A percentile compares a stretch with the other conserved stretches of the same genome.
These are phyloP conservation scores for Chernovozyma aurita DNA, from an alignment of 1,139 yeast genomes.

Conservation along the genomic window DNA sequence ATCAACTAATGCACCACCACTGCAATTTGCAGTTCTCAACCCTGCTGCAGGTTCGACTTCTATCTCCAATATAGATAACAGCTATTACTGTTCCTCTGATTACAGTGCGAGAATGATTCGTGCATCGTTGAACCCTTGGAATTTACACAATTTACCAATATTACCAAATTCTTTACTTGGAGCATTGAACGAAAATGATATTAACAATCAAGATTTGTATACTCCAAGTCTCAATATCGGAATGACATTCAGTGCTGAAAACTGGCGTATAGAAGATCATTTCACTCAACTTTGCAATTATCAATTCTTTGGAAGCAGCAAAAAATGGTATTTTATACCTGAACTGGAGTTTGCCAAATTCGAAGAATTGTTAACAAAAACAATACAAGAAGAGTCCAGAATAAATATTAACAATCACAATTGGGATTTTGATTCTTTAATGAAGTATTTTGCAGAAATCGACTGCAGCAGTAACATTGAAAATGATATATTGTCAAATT, in stretches of 20 bases:
- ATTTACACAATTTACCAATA: slow-evolving; percentile 60
- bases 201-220: slow-evolving; percentile 38
- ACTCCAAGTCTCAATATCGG: slow-evolving; percentile 39
- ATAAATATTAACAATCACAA: slow-evolving; percentile 21
- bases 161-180: slow-evolving; percentile 50
- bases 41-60: background rate
- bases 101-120: slow-evolving; percentile 14
- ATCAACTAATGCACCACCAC: background rate
- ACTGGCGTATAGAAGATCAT: slow-evolving; percentile 79
- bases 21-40: too few relatives aligned
- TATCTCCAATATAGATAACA: slow-evolving; percentile 8
- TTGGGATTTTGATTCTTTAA: slow-evolving; percentile 18
- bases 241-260: slow-evolving; percentile 64
- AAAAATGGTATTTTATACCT: slow-evolving; percentile 78
- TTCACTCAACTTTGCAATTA: slow-evolving; percentile 63
- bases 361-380: slow-evolving; percentile 39
- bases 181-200: slow-evolving; percentile 28
- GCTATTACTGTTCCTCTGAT: slow-evolving; percentile 18
- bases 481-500: slow-evolving; percentile 9
- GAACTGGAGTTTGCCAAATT: slow-evolving; percentile 62
- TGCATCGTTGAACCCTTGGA: slow-evolving; percentile 55
- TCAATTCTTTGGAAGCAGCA: slow-evolving; percentile 65
- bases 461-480: slow-evolving; percentile 16
- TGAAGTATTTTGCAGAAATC: slow-evolving; percentile 11
- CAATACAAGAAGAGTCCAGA: slow-evolving; percentile 13